Conservation (phyloP, 805 yeast species). For the Candida ficus region DNA sequence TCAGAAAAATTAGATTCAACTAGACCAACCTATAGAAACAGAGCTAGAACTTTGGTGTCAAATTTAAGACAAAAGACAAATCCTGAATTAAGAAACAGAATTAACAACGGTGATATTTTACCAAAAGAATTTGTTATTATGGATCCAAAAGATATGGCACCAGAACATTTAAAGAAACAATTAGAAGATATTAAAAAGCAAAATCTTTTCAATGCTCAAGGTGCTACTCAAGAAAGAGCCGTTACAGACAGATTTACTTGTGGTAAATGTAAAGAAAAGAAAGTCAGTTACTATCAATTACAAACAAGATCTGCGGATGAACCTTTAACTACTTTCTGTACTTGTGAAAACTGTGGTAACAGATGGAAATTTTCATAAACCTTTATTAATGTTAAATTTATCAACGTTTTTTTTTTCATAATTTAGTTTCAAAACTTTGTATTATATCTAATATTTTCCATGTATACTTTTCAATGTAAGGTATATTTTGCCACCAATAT, state of each 20-base stretch:
- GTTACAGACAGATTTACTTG: constrained; percentile 95
- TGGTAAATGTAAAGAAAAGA: constrained; percentile 96
- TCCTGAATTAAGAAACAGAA: constrained; percentile 70
- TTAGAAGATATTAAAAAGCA: constrained; percentile 80
- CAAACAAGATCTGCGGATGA: constrained; percentile 99
- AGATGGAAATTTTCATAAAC: constrained; percentile 89
- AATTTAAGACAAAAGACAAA: constrained; percentile 86
- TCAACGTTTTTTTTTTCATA: background rate
- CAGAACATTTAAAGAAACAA: constrained; percentile 81
- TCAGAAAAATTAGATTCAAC: constrained; percentile 52
- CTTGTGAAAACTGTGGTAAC: constrained; percentile 96
- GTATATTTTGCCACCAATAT: constrained; percentile 21
- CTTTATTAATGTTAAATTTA: background rate
- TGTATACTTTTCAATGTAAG: constrained; percentile 9
- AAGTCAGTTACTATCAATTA: constrained; percentile 94
- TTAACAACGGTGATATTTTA: constrained; percentile 60
- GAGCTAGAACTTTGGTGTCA: constrained; percentile 80
- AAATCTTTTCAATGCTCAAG: constrained; percentile 93
- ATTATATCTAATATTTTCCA: constrained; percentile 17
- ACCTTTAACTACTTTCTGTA: constrained; percentile 96
- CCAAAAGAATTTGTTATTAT: constrained; percentile 67
- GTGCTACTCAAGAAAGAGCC: constrained; percentile 93
- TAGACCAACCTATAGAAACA: constrained; percentile 61
- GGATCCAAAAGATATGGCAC: constrained; percentile 95
- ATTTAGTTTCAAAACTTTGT: constrained; percentile 2